Percentiles rank a stretch among this genome's conserved stretches.
These are phyloP conservation scores for Thyridium curvatum DNA, from an alignment of 2,329 filamentous ascomycete genomes.

Conservation along the genomic window DNA sequence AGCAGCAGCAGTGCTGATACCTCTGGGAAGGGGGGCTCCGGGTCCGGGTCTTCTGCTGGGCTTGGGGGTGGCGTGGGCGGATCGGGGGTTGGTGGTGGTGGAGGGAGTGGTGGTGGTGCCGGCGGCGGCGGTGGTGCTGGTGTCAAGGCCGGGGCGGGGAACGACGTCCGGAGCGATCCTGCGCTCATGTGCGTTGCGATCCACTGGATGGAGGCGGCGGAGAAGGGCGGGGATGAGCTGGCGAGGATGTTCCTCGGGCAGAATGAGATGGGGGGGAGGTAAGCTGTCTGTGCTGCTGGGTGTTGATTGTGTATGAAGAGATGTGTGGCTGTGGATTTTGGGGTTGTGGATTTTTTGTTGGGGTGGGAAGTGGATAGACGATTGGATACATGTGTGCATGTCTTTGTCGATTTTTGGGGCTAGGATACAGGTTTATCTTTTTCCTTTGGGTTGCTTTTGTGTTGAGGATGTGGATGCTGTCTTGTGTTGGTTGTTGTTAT, in stretches of 20 bases:
- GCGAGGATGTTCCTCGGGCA: slow-evolving; percentile 79
- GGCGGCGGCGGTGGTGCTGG: not conserved
- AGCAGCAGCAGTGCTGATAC: slow-evolving; percentile 20
- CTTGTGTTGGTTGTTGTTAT: too few species aligned
- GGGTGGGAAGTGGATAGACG: too few species aligned
- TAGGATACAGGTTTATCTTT: too few species aligned
- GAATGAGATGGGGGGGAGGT: slow-evolving; percentile 18
- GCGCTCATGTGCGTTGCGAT: slow-evolving; percentile 89
- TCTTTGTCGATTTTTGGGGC: too few species aligned
- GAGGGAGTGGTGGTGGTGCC: slow-evolving; percentile 12
- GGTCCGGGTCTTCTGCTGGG: slow-evolving; percentile 16
- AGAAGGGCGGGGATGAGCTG: slow-evolving; percentile 77
- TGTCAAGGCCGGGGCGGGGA: slow-evolving; percentile 14
- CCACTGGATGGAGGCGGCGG: slow-evolving; percentile 94
- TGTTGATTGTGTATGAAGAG: too few species aligned
- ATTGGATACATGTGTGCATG: too few species aligned
- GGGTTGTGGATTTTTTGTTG: too few species aligned
- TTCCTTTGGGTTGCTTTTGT: too few species aligned
- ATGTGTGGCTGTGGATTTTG: too few species aligned
- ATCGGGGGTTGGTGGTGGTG: slow-evolving; percentile 17
- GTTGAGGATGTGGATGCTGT: too few species aligned
- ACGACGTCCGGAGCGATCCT: slow-evolving; percentile 65
- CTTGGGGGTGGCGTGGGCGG: slow-evolving; percentile 15
- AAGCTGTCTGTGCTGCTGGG: not conserved
- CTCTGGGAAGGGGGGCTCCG: slow-evolving; percentile 10